Evolutionary conservation across 1,139 yeast species (phyloP).

Genomic region (Diutina ranongensis): DNA sequence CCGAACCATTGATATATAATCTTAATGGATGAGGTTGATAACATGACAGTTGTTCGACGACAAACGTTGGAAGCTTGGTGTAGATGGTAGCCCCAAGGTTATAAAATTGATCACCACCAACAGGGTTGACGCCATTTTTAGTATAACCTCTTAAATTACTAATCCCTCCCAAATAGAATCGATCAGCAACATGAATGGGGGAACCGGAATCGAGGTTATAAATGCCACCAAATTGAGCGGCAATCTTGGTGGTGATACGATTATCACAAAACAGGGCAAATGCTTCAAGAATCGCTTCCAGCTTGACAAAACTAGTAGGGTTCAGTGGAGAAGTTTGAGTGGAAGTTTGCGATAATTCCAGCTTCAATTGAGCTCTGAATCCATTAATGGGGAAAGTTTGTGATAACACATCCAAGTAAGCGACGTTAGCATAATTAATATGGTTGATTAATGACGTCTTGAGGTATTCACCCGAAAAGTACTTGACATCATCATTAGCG

Average conservation of each 20-base stretch:
- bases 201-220: constrained; percentile 12
- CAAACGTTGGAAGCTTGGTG: constrained; percentile 25
- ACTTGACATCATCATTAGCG: constrained; percentile 23
- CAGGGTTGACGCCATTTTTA: constrained; percentile 23
- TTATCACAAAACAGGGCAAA: constrained; percentile 28
- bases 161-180: constrained; percentile 38
- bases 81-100: constrained; percentile 23
- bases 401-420: constrained; percentile 16
- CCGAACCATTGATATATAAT: constrained; percentile 25
- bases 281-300: constrained; percentile 17
- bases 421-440: constrained; percentile 16
- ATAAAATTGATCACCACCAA: constrained; percentile 33
- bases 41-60: constrained; percentile 9
- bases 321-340: constrained; percentile 19
- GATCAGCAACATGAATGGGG: constrained; percentile 33
- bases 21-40: constrained; percentile 28
- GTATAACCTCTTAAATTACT: constrained; percentile 28
- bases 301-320: constrained; percentile 18
- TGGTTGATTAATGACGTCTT: constrained; percentile 25
- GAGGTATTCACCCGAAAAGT: constrained; percentile 22
- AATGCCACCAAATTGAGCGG: constrained; percentile 26
- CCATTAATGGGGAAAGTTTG: constrained; percentile 21
- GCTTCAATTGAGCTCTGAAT: constrained; percentile 13
- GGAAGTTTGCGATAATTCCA: constrained; percentile 20
- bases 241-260: constrained; percentile 25